Conservation (phyloP, 2,329 filamentous ascomycete genomes). For the Botrytis squamosa region DNA sequence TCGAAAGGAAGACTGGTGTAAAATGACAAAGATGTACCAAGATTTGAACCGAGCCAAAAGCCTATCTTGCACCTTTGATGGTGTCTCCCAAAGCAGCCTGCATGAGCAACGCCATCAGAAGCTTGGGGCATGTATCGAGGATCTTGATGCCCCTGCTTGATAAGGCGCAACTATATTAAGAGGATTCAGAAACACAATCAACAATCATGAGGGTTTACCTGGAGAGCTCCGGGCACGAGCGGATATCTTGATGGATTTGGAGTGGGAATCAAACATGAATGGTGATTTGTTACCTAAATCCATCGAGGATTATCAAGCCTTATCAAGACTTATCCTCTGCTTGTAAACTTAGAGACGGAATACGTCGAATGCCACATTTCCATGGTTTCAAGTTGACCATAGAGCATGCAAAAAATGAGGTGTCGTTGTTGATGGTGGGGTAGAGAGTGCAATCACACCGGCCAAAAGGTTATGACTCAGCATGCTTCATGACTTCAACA, state of each 20-base stretch:
- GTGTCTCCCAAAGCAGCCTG: neutral
- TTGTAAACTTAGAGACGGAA: neutral
- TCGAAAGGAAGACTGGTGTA: neutral
- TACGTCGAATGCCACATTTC: neutral
- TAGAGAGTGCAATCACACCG: neutral
- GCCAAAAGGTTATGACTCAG: neutral
- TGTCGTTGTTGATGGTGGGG: neutral
- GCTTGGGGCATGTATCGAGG: neutral
- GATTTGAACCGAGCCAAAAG: neutral
- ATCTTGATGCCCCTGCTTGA: neutral
- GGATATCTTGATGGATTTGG: neutral
- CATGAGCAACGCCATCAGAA: neutral
- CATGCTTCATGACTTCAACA: neutral
- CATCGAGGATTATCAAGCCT: neutral
- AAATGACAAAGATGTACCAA: neutral
- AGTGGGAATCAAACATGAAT: neutral
- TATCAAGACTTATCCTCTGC: neutral
- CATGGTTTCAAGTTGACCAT: rapidly evolving
- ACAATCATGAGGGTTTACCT: neutral
- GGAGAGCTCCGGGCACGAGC: neutral
- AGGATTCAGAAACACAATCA: neutral
- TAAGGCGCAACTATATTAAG: neutral
- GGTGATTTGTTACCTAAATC: no score
- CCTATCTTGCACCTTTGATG: neutral
- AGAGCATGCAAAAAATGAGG: neutral